Evolutionary conservation across 305 asterid species (phyloP).

Genomic region (Rubia occidens): DNA sequence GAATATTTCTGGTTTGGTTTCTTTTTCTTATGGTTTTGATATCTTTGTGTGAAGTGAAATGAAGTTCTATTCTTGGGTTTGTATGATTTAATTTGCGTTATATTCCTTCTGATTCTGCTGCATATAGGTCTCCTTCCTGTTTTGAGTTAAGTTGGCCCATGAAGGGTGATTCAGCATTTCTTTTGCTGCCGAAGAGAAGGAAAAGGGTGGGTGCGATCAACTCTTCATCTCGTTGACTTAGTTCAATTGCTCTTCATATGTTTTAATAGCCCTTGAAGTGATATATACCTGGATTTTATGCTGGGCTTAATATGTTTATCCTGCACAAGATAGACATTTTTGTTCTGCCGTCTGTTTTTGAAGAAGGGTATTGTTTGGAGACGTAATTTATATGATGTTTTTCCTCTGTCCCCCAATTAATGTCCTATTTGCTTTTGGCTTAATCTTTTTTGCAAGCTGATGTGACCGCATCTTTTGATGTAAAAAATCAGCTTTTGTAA

Average conservation of each 20-base stretch:
- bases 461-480: no score
- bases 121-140: slow-evolving; percentile 79
- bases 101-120: slow-evolving; percentile 1
- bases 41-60: background rate
- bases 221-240: slow-evolving; percentile 7
- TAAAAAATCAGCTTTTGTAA: no score
- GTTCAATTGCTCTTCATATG: background rate
- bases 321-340: background rate
- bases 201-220: slow-evolving; percentile 59
- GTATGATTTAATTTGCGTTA: slow-evolving; percentile 19
- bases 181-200: slow-evolving; percentile 52
- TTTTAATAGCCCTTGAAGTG: background rate
- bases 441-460: no score
- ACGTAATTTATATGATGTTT: background rate
- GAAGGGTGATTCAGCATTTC: slow-evolving; percentile 58
- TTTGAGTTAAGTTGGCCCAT: slow-evolving; percentile 84
- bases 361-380: background rate
- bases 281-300: background rate
- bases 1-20: slow-evolving; percentile 83
- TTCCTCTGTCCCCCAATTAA: background rate
- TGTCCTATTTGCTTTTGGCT: background rate
- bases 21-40: background rate
- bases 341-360: background rate
- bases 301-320: background rate
- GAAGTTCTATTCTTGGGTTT: background rate